Conservation (phyloP, 1,284 basidiomycete genomes). For the Thelephora terrestris region DNA sequence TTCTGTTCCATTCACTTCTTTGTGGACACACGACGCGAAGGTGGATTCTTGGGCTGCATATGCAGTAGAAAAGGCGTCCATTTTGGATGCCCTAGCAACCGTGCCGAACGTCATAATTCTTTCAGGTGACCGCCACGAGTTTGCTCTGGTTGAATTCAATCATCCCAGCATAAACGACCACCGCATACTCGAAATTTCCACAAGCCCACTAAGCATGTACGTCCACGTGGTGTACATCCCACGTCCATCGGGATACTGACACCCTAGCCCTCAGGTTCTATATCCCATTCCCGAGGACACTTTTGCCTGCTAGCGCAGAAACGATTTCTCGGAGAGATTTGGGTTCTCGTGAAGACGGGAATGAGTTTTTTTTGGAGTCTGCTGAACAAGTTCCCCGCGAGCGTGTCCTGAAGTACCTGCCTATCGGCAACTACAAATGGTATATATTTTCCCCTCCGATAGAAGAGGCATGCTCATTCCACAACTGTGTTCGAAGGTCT, state of each 20-base stretch:
- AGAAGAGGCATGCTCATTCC: neutral
- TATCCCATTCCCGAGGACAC: constrained; percentile 47
- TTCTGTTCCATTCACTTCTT: constrained; percentile 69
- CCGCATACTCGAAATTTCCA: constrained; percentile 42
- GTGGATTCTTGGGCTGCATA: constrained; percentile 69
- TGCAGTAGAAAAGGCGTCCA: constrained; percentile 46
- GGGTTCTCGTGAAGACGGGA: constrained; percentile 28
- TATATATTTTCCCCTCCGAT: no score
- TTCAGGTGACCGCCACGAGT: constrained; percentile 73
- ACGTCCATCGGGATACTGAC: neutral
- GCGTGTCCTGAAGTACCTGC: constrained; percentile 53
- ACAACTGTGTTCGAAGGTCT: constrained; percentile 32
- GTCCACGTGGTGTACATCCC: neutral
- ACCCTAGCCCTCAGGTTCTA: constrained; percentile 32
- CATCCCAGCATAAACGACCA: constrained; percentile 28
- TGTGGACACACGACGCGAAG: constrained; percentile 65
- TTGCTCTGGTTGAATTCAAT: constrained; percentile 60
- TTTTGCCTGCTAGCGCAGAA: constrained; percentile 16
- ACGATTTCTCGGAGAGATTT: constrained; percentile 4
- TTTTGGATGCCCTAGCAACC: constrained; percentile 50
- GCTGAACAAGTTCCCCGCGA: constrained; percentile 45
- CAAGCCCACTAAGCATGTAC: constrained; percentile 57
- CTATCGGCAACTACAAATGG: constrained; percentile 58
- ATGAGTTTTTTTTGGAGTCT: constrained; percentile 9
- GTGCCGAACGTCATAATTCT: constrained; percentile 67